Conservation (phyloP, 305 asterid species). For the Solanum hybrid region DNA sequence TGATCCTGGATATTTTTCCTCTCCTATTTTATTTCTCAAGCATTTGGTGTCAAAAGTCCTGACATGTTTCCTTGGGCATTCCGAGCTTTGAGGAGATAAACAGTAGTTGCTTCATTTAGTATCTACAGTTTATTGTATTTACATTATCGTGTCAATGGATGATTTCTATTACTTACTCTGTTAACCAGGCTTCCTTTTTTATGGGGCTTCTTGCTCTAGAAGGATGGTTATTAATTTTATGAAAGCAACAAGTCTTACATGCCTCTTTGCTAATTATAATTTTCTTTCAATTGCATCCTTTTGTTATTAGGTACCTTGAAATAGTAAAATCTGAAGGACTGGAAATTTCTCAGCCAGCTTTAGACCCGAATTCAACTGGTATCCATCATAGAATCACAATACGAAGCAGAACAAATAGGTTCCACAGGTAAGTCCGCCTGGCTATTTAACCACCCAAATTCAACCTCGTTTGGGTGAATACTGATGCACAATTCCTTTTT, state of each 20-base stretch:
- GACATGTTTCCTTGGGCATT: background rate
- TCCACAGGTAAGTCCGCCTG: conserved; percentile 58
- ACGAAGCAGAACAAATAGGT: conserved; percentile 55
- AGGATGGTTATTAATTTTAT: background rate
- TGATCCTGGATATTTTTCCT: background rate
- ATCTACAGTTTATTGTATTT: background rate
- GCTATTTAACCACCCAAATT: conserved; percentile 10
- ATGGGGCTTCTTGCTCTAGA: background rate
- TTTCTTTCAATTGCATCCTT: background rate
- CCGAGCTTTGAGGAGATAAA: background rate
- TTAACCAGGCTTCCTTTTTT: background rate
- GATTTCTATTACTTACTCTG: background rate
- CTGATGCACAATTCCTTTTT: conserved; percentile 15
- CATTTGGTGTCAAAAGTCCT: background rate
- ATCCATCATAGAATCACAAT: conserved; percentile 95
- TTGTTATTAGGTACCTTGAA: conserved; percentile 51
- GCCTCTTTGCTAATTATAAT: background rate
- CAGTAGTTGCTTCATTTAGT: background rate
- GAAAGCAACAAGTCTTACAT: background rate
- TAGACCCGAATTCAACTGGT: conserved; percentile 96
- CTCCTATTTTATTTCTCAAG: background rate
- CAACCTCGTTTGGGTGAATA: conserved; percentile 8
- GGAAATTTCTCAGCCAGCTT: conserved; percentile 98
- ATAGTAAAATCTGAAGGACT: conserved; percentile 78
- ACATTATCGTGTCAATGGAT: background rate